Conservation (phyloP, 305 asterid genomes). For the Nicotiana rustica region DNA sequence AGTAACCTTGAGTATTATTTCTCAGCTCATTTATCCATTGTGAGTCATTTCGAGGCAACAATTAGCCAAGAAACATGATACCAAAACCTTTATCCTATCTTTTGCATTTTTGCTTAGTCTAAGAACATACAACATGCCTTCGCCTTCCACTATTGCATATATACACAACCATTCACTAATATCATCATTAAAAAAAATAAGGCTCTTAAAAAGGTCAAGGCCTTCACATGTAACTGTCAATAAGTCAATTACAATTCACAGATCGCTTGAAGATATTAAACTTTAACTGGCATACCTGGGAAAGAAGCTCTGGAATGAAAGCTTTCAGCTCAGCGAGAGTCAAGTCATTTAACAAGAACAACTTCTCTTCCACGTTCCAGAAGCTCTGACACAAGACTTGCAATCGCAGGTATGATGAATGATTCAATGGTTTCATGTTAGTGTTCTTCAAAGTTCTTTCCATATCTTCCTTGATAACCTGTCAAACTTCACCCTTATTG, state of each 20-base stretch:
- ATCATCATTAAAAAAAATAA: background rate
- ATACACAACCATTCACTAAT: constrained; percentile 22
- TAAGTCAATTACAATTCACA: constrained; percentile 20
- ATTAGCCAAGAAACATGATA: constrained; percentile 19
- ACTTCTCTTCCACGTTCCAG: constrained; percentile 93
- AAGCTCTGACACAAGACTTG: constrained; percentile 85
- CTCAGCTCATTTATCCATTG: constrained; percentile 19
- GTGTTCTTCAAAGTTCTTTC: constrained; percentile 91
- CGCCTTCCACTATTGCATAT: constrained; percentile 2
- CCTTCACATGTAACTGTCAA: constrained; percentile 1
- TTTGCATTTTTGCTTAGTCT: background rate
- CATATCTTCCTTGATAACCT: constrained; percentile 94
- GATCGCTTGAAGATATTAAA: background rate
- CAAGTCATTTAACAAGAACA: constrained; percentile 66
- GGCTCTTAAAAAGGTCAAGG: constrained; percentile 15
- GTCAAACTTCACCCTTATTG: constrained; percentile 47
- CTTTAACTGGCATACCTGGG: constrained; percentile 66
- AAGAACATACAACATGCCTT: background rate
- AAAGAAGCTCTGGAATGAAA: constrained; percentile 83
- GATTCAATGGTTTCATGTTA: constrained; percentile 93
- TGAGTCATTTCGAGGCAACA: constrained; percentile 27
- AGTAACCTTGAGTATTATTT: constrained; percentile 13
- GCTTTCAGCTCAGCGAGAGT: constrained; percentile 71
- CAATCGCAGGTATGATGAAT: constrained; percentile 82
- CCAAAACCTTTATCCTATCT: background rate